Percentiles rank a stretch among this genome's conserved stretches.
phyloP scores from a whole-genome alignment of 1,284 basidiomycete species.

The Porogramme epimiltina region DNA sequence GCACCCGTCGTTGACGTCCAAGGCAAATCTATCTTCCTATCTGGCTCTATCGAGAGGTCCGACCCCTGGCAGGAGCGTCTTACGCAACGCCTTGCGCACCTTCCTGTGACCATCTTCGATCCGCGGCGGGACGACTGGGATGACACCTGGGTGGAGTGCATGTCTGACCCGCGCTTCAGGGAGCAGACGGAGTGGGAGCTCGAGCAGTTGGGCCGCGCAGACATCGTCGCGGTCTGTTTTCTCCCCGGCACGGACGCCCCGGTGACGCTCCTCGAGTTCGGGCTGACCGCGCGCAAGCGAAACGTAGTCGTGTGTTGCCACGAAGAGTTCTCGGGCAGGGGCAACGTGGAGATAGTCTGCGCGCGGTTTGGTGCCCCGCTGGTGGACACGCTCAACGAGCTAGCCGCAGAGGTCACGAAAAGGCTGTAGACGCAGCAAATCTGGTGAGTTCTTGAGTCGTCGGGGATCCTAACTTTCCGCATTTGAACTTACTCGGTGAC shows the following conservation, averaged over 20 bases:
- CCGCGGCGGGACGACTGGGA: constrained; percentile 2
- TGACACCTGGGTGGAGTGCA: neutral
- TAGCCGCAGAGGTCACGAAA: neutral
- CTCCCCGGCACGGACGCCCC: neutral
- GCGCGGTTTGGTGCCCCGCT: neutral
- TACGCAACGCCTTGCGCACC: neutral
- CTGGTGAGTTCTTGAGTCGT: too few species aligned
- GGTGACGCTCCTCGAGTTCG: neutral
- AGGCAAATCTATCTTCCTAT: constrained; percentile 4
- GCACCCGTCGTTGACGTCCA: neutral
- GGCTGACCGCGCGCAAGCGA: neutral
- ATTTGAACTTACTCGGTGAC: too few species aligned
- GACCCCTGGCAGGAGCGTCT: neutral
- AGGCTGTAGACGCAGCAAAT: neutral
- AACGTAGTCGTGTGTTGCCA: constrained; percentile 1
- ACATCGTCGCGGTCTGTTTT: constrained; percentile 1
- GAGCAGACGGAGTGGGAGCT: constrained; percentile 1
- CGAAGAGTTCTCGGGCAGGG: neutral
- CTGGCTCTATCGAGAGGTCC: neutral
- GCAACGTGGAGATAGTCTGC: constrained; percentile 5
- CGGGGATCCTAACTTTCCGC: too few species aligned
- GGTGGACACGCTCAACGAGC: neutral
- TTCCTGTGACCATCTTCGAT: neutral
- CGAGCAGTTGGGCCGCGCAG: neutral
- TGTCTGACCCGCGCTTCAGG: neutral